phyloP scores from a whole-genome alignment of 345 rosid genomes.

The Firmiana major region DNA sequence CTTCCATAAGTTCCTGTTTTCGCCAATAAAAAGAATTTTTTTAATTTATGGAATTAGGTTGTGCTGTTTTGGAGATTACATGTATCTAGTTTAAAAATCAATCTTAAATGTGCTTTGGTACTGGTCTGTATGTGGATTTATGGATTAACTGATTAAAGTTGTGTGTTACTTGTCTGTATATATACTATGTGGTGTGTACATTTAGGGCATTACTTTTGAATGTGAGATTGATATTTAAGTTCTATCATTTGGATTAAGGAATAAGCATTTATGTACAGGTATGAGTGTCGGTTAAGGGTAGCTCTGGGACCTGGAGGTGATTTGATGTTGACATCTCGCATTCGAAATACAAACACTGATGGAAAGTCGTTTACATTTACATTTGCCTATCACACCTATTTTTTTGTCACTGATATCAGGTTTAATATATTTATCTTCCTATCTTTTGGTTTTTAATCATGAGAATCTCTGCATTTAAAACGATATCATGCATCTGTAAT shows the following conservation, averaged over 20 bases:
- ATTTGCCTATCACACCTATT: constrained; percentile 76
- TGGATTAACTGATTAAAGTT: background rate
- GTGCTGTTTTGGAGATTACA: background rate
- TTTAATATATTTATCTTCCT: constrained; percentile 17
- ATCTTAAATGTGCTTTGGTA: background rate
- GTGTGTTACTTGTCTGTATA: background rate
- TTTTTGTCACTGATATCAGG: constrained; percentile 94
- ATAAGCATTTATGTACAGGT: constrained; percentile 38
- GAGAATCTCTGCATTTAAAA: constrained; percentile 2
- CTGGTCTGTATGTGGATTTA: background rate
- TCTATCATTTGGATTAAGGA: background rate
- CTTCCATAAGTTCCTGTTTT: background rate
- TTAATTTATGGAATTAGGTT: background rate
- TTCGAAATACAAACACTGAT: constrained; percentile 56
- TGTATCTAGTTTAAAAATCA: background rate
- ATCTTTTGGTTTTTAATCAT: background rate
- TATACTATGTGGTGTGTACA: background rate
- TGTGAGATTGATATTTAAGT: background rate
- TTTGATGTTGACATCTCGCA: constrained; percentile 62
- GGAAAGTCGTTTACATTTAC: constrained; percentile 79
- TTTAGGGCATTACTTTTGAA: background rate
- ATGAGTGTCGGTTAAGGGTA: constrained; percentile 72
- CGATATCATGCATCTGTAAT: background rate
- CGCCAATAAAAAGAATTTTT: background rate
- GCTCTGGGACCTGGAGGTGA: constrained; percentile 61